Conservation (phyloP, 2,329 filamentous ascomycete genomes). For the Penicillium palitans region DNA sequence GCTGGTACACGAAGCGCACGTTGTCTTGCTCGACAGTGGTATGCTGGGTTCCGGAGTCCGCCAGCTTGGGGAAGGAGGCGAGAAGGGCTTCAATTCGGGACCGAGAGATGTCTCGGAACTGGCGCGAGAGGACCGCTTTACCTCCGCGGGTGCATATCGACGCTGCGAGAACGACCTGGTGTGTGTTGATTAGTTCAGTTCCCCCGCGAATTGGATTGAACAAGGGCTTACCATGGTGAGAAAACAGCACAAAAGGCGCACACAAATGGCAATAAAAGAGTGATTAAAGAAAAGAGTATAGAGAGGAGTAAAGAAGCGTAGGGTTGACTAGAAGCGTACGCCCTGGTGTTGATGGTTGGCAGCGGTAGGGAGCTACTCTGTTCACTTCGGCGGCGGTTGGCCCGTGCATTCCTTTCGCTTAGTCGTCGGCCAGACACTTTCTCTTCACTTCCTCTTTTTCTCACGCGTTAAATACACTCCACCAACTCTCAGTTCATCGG, state of each 20-base stretch:
- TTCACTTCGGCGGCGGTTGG: conserved; percentile 40
- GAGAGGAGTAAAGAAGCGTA: conserved; percentile 6
- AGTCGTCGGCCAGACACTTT: conserved; percentile 23
- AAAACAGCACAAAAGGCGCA: not conserved
- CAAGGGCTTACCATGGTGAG: conserved; percentile 31
- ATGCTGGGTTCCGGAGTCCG: conserved; percentile 93
- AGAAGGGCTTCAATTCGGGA: conserved; percentile 95
- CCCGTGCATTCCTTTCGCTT: conserved; percentile 42
- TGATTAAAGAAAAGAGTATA: not conserved
- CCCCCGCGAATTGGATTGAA: not conserved
- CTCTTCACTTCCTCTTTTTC: conserved; percentile 13
- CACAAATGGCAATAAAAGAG: not conserved
- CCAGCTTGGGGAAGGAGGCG: conserved; percentile 95
- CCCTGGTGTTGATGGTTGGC: conserved; percentile 16
- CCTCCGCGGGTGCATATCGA: conserved; percentile 98
- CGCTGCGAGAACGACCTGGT: conserved; percentile 92
- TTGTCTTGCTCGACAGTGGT: conserved; percentile 99
- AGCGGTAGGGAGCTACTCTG: conserved; percentile 39
- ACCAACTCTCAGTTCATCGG: not conserved
- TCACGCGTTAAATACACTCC: not conserved
- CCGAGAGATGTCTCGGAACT: conserved; percentile 96
- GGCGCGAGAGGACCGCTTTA: conserved; percentile 95
- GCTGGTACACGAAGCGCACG: conserved; percentile 98
- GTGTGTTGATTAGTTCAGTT: conserved; percentile 25
- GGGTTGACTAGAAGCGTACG: conserved; percentile 22